Percentiles rank a stretch among this genome's conserved stretches.
These are phyloP conservation scores for Cyclanthera cordifolia DNA, from an alignment of 306 rosid species.

Conservation along the genomic window DNA sequence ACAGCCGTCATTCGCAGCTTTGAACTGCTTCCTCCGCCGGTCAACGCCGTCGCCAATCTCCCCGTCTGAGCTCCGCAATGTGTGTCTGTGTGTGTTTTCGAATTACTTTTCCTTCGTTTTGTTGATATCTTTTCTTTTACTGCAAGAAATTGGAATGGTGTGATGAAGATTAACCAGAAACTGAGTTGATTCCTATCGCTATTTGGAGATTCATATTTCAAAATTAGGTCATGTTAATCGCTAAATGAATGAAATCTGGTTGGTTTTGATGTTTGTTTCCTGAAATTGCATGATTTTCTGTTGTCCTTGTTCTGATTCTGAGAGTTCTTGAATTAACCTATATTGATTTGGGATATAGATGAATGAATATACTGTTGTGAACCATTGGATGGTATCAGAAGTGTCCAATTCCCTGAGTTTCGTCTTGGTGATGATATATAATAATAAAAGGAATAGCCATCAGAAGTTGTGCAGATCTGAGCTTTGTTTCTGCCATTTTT, in stretches of 20 bases:
- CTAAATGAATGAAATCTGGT: not conserved
- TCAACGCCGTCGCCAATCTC: conserved; percentile 32
- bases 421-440: not conserved
- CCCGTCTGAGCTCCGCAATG: conserved; percentile 24
- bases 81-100: too few relatives aligned
- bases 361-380: not conserved
- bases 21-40: conserved; percentile 20
- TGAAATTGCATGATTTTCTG: too few relatives aligned
- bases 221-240: not conserved
- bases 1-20: conserved; percentile 26
- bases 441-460: not conserved
- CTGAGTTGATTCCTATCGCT: not conserved
- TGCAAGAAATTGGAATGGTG: not conserved
- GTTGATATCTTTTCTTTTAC: conserved; percentile 6
- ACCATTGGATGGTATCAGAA: not conserved
- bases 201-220: not conserved
- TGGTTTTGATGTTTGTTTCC: not conserved
- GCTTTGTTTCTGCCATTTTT: not conserved
- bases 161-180: not conserved
- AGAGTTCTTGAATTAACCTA: not conserved
- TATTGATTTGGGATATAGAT: conserved; percentile 1
- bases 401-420: not conserved
- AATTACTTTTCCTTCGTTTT: not conserved
- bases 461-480: conserved; percentile 5
- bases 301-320: too few relatives aligned